Evolutionary conservation across 2,329 filamentous ascomycete species (phyloP).

Genomic region (Epichloe gansuensis): DNA sequence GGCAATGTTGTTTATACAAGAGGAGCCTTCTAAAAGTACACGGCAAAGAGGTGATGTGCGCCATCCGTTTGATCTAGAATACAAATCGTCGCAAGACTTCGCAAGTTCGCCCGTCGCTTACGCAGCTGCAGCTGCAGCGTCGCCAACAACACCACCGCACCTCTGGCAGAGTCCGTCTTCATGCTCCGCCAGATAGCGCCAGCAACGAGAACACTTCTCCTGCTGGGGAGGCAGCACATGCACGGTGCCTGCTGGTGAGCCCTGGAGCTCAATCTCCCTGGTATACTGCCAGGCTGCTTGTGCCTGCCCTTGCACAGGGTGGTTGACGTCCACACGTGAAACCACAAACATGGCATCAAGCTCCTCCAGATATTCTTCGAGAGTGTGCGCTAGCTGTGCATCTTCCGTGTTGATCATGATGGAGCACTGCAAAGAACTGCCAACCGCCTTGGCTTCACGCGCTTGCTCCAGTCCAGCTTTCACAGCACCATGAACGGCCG

Average conservation of each 20-base stretch:
- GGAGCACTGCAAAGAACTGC: slow-evolving; percentile 67
- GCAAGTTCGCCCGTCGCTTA: not conserved
- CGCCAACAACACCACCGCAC: slow-evolving; percentile 53
- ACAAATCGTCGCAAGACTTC: not conserved
- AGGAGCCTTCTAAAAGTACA: no score
- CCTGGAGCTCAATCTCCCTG: slow-evolving; percentile 29
- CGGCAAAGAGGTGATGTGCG: no score
- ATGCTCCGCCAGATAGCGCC: slow-evolving; percentile 65
- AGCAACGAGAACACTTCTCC: slow-evolving; percentile 76
- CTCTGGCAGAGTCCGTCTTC: slow-evolving; percentile 56
- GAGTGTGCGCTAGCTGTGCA: slow-evolving; percentile 16
- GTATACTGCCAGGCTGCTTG: slow-evolving; percentile 27
- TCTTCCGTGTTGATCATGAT: slow-evolving; percentile 43
- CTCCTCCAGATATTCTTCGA: slow-evolving; percentile 34
- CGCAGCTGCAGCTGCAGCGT: slow-evolving; percentile 6
- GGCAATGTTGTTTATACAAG: no score
- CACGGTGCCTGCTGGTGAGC: slow-evolving; percentile 21
- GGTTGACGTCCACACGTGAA: slow-evolving; percentile 44
- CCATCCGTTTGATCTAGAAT: not conserved
- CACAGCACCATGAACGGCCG: slow-evolving; percentile 49
- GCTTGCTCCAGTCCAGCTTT: slow-evolving; percentile 66
- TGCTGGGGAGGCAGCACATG: slow-evolving; percentile 35
- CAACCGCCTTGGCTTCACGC: slow-evolving; percentile 56
- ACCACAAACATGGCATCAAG: slow-evolving; percentile 57
- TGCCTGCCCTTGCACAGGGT: slow-evolving; percentile 13